Evolutionary conservation across 208 protist species (phyloP).

Genomic region (Trypanosoma vivax): DNA sequence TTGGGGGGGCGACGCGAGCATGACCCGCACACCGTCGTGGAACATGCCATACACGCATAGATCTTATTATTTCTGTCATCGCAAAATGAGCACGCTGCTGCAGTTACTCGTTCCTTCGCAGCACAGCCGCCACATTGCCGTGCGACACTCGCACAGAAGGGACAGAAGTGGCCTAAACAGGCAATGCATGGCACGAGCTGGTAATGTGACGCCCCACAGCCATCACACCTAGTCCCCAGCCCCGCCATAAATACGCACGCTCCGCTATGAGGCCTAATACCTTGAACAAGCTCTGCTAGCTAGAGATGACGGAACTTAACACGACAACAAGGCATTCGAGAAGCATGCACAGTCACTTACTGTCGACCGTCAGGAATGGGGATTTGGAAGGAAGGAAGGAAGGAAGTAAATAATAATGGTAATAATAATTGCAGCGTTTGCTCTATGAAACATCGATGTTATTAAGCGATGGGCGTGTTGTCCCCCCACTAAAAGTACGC

Average conservation of each 20-base stretch:
- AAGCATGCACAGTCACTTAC: too few relatives aligned
- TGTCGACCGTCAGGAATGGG: too few relatives aligned
- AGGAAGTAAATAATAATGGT: too few relatives aligned
- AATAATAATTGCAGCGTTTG: too few relatives aligned
- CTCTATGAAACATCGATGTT: too few relatives aligned
- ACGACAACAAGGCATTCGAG: too few relatives aligned
- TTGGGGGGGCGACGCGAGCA: slow-evolving; percentile 33
- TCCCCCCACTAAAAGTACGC: too few relatives aligned
- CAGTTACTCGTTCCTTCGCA: not conserved
- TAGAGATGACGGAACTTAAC: too few relatives aligned
- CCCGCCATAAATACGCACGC: not conserved
- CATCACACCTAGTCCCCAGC: not conserved
- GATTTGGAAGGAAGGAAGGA: too few relatives aligned
- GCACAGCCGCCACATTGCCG: slow-evolving; percentile 7
- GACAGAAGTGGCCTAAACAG: slow-evolving; percentile 7
- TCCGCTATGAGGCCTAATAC: too few relatives aligned
- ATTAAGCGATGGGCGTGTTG: too few relatives aligned
- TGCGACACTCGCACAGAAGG: slow-evolving; percentile 9
- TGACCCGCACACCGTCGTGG: slow-evolving; percentile 23
- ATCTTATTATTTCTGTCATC: slow-evolving; percentile 5
- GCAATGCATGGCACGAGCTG: not conserved
- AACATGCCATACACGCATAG: slow-evolving; percentile 42
- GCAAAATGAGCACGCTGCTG: slow-evolving; percentile 6
- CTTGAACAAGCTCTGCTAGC: too few relatives aligned
- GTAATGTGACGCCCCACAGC: not conserved